Evolutionary conservation across 2,329 filamentous ascomycete genomes (phyloP).

Genomic region (Penicillium capsulatum): DNA sequence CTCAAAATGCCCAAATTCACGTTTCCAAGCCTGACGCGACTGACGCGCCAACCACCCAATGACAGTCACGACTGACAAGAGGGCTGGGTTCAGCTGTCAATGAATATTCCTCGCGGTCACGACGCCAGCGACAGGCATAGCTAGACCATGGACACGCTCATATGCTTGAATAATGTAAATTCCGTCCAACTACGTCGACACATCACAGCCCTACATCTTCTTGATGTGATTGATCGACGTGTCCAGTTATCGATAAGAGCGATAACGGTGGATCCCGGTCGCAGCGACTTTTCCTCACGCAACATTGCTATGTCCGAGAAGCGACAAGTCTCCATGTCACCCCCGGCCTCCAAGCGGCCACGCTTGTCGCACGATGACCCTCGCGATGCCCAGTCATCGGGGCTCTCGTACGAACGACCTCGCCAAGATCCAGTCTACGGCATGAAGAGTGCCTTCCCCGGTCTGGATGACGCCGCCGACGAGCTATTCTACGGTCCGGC

Average conservation of each 20-base stretch:
- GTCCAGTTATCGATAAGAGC: neutral
- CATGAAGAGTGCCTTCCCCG: conserved; percentile 67
- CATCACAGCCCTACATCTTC: no score
- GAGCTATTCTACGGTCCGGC: conserved; percentile 66
- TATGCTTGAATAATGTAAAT: neutral
- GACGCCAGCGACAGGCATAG: no score
- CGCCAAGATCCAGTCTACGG: conserved; percentile 62
- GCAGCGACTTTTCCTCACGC: conserved; percentile 16
- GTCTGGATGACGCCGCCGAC: conserved; percentile 50
- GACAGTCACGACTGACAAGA: no score
- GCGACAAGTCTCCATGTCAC: conserved; percentile 26
- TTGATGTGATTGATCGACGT: no score
- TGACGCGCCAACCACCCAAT: no score
- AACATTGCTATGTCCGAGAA: conserved; percentile 31
- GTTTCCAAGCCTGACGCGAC: no score
- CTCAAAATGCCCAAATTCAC: no score
- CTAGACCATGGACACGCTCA: no score
- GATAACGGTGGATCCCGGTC: conserved; percentile 19
- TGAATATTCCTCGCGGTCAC: no score
- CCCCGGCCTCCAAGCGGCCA: conserved; percentile 28
- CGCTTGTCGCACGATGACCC: conserved; percentile 30
- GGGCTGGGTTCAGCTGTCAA: no score
- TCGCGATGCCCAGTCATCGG: conserved; percentile 20
- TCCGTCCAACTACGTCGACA: no score
- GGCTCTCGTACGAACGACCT: conserved; percentile 34